Evolutionary conservation across 2,329 filamentous ascomycete genomes (phyloP).

Genomic region (Metarhizium brunneum): DNA sequence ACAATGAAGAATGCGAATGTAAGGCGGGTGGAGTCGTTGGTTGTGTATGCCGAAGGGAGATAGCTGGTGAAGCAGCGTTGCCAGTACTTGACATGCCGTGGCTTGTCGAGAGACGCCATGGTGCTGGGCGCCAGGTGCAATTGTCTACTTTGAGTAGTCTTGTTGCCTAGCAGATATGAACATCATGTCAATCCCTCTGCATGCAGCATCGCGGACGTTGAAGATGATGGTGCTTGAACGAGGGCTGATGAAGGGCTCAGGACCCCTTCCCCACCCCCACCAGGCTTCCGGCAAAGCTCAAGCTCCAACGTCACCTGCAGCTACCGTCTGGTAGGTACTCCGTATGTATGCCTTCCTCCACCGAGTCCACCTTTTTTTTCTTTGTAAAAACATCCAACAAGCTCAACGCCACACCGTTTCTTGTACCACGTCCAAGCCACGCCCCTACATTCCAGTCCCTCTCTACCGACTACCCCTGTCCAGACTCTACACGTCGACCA

Average conservation of each 20-base stretch:
- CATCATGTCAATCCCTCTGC: not conserved
- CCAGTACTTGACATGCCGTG: constrained; percentile 83
- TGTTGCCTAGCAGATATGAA: not conserved
- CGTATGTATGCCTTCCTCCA: too few relatives aligned
- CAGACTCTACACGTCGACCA: not conserved
- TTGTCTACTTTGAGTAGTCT: not conserved
- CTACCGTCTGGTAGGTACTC: too few relatives aligned
- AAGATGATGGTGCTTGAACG: too few relatives aligned
- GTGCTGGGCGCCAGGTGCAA: not conserved
- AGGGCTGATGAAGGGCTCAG: too few relatives aligned
- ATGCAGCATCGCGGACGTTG: not conserved
- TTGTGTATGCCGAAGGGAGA: constrained; percentile 75
- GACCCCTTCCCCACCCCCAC: too few relatives aligned
- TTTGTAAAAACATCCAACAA: not conserved
- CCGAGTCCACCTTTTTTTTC: too few relatives aligned
- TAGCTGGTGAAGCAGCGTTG: constrained; percentile 74
- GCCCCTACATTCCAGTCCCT: not conserved
- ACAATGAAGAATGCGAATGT: constrained; percentile 84
- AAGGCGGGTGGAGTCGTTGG: constrained; percentile 85
- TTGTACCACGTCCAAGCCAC: not conserved
- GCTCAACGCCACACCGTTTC: not conserved
- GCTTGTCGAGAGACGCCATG: constrained; percentile 37
- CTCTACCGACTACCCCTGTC: not conserved
- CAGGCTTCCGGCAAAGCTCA: too few relatives aligned
- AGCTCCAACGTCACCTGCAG: too few relatives aligned